Base-by-base conservation (phyloP, 1,284 basidiomycete species). In the Pulveroboletus sp. region DNA sequence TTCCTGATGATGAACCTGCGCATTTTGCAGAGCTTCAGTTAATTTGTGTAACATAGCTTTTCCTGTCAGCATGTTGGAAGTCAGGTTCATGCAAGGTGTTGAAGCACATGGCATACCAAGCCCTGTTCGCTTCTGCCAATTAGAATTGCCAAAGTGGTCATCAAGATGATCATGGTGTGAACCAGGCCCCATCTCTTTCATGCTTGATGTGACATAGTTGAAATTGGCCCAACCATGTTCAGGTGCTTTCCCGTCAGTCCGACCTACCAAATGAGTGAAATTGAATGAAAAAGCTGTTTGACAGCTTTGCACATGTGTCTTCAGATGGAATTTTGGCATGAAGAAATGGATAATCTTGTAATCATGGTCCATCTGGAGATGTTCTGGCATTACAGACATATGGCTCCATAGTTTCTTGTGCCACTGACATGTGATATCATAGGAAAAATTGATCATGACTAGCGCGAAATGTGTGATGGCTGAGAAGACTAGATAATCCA, bases 81-180 rank as follows among this genome's bases (percentile, higher is more conserved):
- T 43, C 21, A 43, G 42, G 24, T 16, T 15, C 42, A 26, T 15
- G 35, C 13, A 26, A 4, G 21, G 15, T 24, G 10, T 36, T 5
- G 13, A 26, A 24, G 15, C 4, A 10, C 12, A 40, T 3, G 8
- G 8, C 26, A 6, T 33, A 46, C 26, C 26, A 7, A 35, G 15
- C 12, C 4, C 5, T 6, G 17, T 16, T 10, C 13, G 1, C 8
- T 33, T 48, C 26, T 45, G 29, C 53, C 56, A 56, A 21, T 56
- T 56, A 9, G 42, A 55, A 41, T 56, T 32, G 7, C 47, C 43
- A 42, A 50, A 56, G 4, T 45, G n/a, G 5, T 56, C 53, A 8
- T 56, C 47, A 3, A 56, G 32, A 13, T 16, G 24, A 17, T 56
- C 37, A 4, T n/a, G 6, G 4, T n/a, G 1, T 4, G 36, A 9